Base-by-base conservation (phyloP, 192 early-diverging fungal species). In the Backusella luteola region DNA sequence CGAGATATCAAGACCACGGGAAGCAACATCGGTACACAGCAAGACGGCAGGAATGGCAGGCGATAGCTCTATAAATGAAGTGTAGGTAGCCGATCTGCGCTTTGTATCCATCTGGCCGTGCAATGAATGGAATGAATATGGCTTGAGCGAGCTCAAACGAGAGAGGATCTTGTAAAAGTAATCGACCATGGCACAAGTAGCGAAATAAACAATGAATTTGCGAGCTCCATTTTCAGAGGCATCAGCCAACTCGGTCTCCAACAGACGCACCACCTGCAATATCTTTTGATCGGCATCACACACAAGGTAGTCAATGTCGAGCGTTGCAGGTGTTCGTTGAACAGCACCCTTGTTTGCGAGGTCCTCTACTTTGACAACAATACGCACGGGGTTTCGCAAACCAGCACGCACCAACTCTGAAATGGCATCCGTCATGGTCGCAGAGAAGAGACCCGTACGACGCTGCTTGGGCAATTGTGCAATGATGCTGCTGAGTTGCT, bases 91-190 rank as follows among this genome's bases (percentile, higher is more conserved):
- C 59, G 92, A 90, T 7, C 97, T 91, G 67, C 92, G 89, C 77
- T 95, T 97, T 67, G 92, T 93, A 67, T 92, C 90, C 96, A 97
- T 96, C 78, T 97, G 93, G 0, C 98, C 98, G 77, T 99, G 98
- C 34, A 99, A 82, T 3, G 93, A 94, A 73, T 91, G 85, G 29
- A 93, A 85, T 8, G 84, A 79, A 66, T 88, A 89, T 4, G 75
- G 79, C 32, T 89, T 89, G 26, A 91, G 79, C 7, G 83, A 53
- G 17, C 83, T 79, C 12, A 89, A 56, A 6, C 77, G 80, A 15
- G 84, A 79, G 7, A 89, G 75, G 4, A 89, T 73, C 70, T 91
- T 91, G 86, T 89, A 94, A 79, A 95, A 97, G 77, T 98, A 99
- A 80, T 99, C 98, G 21, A 99, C 98, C 42, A 91, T 90, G 8